Evolutionary conservation across 108 stramenopile species (phyloP), one percentile per base, ranked within the genome.

Genomic region (Cyclotella atomus): DNA sequence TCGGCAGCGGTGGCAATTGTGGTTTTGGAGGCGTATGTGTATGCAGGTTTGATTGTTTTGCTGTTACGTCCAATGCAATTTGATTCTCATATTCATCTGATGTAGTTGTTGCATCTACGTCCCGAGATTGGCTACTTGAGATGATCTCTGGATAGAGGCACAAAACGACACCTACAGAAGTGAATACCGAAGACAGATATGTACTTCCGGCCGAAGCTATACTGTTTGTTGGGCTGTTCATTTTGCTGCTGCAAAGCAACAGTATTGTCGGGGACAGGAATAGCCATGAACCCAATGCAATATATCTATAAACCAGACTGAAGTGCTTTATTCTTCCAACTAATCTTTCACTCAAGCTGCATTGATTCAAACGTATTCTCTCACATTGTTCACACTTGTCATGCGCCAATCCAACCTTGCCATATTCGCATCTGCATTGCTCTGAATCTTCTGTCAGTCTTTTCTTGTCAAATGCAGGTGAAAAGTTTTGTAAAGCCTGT

Each of bases 261-360:
- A 61, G 23, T 29, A 41, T 23, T 41, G 41, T 21, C 21, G 60
- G 60, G 41, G 60, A 61, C 7, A 61, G 24, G 1, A 61, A 24
- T 10, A 61, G 60, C 60, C 60, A 61, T 1, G 60, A 61, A 3
- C 60, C 36, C 20, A 61, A 0, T 6, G 60, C 34, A 61, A 61
- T 21, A 20, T 41, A 41, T 24, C 60, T 61, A 32, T 30, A 30
- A 25, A 34, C 57, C 2, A 7, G 30, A 30, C 24, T 61, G 35
- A 41, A 61, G 16, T 61, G 35, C 21, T 61, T 61, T 6, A 61
- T 30, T 61, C 7, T 38, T 20, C 21, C 17, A 30, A 33, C 19
- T 12, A 59, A 59, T 59, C 2, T 59, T 32, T 59, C 29, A 33
- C 3, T n/a, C 15, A 33, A 17, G 10, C 17, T 27, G 30, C 30